Conservation (phyloP, 352 stramenopile species). For the Pythium apleroticum region DNA sequence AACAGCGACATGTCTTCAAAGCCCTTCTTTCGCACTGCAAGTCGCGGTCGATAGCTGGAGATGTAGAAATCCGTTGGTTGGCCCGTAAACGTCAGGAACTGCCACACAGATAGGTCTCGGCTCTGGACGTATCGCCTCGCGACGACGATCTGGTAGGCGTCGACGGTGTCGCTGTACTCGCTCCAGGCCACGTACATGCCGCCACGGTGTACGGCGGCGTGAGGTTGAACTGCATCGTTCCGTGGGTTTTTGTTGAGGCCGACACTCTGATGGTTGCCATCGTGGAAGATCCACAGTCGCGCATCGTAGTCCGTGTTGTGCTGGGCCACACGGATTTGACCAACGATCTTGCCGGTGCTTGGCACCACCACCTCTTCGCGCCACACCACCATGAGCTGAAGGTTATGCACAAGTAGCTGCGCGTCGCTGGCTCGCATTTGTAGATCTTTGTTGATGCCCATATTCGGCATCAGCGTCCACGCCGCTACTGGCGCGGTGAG, state of each 20-base stretch:
- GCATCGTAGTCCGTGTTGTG: conserved; percentile 53
- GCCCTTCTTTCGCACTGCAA: conserved; percentile 44
- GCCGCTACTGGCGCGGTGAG: conserved; percentile 24
- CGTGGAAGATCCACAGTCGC: conserved; percentile 73
- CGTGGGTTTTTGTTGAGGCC: conserved; percentile 54
- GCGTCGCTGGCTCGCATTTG: conserved; percentile 44
- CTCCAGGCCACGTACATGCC: conserved; percentile 64
- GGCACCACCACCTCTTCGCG: conserved; percentile 35
- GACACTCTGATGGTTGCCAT: conserved; percentile 39
- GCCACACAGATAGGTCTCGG: conserved; percentile 58
- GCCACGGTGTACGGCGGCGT: conserved; percentile 44
- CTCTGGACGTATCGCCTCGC: conserved; percentile 49
- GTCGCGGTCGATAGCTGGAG: conserved; percentile 39
- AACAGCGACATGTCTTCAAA: conserved; percentile 53
- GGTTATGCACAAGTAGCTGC: conserved; percentile 56
- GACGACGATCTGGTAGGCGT: conserved; percentile 53
- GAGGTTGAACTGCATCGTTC: conserved; percentile 46
- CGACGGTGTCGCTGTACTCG: conserved; percentile 33
- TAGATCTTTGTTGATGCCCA: conserved; percentile 61
- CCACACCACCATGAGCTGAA: conserved; percentile 63
- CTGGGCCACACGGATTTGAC: conserved; percentile 58
- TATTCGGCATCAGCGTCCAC: conserved; percentile 68
- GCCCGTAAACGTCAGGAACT: conserved; percentile 37
- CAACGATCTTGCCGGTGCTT: conserved; percentile 24
- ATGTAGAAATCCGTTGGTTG: conserved; percentile 38